Conservation (phyloP, 768 basidiomycete species). For the Suillus fuscotomentosus region DNA sequence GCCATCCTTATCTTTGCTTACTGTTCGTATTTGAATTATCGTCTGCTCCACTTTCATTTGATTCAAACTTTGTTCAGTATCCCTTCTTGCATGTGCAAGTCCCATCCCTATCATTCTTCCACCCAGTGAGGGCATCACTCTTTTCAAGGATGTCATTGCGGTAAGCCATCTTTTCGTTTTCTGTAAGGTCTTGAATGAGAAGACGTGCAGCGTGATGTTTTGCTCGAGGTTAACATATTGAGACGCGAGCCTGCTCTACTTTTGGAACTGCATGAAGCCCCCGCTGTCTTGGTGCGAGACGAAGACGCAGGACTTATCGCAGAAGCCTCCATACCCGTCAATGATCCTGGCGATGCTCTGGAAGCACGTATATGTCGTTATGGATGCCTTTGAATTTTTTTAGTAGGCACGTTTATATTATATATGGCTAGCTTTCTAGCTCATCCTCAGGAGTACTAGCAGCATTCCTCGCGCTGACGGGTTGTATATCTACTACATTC, state of each 20-base stretch:
- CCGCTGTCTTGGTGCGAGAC: not conserved
- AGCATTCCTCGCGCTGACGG: not conserved
- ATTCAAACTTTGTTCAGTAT: conserved; percentile 5
- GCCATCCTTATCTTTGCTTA: conserved; percentile 6
- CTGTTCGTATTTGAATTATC: conserved; percentile 6
- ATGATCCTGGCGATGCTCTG: conserved; percentile 5
- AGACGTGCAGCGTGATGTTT: conserved; percentile 7
- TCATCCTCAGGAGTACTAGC: not conserved
- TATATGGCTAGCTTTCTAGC: not conserved
- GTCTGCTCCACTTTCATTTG: not conserved
- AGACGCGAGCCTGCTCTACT: conserved; percentile 7
- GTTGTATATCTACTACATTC: not conserved
- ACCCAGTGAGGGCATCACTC: conserved; percentile 5
- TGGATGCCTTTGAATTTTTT: conserved; percentile 10
- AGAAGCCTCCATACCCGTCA: not conserved
- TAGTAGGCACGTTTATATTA: not conserved
- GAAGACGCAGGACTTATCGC: not conserved
- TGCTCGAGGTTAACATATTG: not conserved
- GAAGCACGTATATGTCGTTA: conserved; percentile 13
- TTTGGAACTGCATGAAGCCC: conserved; percentile 1
- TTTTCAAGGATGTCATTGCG: conserved; percentile 12
- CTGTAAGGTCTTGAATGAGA: not conserved
- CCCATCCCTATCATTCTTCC: conserved; percentile 11
- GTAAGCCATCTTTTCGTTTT: conserved; percentile 1
- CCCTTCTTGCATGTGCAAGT: conserved; percentile 6